These are phyloP conservation scores for Gaultheria prostrata DNA, from an alignment of 148 eudicot genomes.

Conservation along the genomic window DNA sequence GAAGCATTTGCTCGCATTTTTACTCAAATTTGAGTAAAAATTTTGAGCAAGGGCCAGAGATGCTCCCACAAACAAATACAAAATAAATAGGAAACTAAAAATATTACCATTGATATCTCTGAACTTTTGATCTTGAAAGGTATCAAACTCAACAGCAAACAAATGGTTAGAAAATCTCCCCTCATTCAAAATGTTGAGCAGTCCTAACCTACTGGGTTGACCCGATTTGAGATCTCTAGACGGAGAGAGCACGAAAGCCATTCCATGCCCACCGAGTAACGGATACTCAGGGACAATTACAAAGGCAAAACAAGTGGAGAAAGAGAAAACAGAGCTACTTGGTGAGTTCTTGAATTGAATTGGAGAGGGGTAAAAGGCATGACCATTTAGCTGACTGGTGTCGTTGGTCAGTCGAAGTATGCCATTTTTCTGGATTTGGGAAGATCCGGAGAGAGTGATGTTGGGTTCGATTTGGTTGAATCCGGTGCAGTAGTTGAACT, in stretches of 20 bases:
- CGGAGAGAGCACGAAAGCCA: slow-evolving; percentile 44
- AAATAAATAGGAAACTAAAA: not conserved
- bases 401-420: slow-evolving; percentile 36
- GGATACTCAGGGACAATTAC: slow-evolving; percentile 41
- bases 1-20: too few relatives aligned
- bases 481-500: not conserved
- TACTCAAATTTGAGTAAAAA: too few relatives aligned
- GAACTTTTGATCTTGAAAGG: not conserved
- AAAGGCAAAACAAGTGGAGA: slow-evolving; percentile 47
- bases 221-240: not conserved
- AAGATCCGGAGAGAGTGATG: not conserved
- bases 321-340: slow-evolving; percentile 25
- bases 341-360: slow-evolving; percentile 26
- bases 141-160: not conserved
- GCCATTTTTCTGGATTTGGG: slow-evolving; percentile 14
- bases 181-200: slow-evolving; percentile 21
- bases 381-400: slow-evolving; percentile 24
- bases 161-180: slow-evolving; percentile 17
- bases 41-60: too few relatives aligned
- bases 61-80: too few relatives aligned
- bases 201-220: slow-evolving; percentile 36
- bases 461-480: not conserved
- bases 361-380: slow-evolving; percentile 32
- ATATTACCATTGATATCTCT: not conserved
- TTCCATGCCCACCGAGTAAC: slow-evolving; percentile 51